Evolutionary conservation across 805 yeast genomes (phyloP), one percentile per base, ranked within the genome.

Genomic region (Candida maris): DNA sequence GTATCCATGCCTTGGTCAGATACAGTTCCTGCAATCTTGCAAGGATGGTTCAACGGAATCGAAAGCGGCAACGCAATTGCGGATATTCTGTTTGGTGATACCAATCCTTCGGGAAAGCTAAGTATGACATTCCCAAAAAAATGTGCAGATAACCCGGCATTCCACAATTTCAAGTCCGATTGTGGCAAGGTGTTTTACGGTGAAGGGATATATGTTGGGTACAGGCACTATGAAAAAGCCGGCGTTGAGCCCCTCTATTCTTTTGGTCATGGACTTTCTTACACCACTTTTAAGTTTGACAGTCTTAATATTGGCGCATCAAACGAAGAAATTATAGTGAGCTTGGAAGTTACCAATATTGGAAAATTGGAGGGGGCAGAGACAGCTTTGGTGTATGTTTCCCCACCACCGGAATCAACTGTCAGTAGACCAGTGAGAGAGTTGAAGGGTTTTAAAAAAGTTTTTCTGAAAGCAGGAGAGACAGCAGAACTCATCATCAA

Each of bases 191-290:
- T 70, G 21, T 46, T 71, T 37, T 79, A 79, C 46, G 82, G 84
- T 42, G 85, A 79, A 54, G 82, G 77, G 50, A 70, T 79, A 30
- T 78, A 65, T 52, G 73, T 78, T 34, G 85, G 84, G 17, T 79
- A 79, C 62, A 63, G 75, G 43, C 75, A 59, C 60, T 79, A 74
- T 54, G 83, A 79, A 47, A 72, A 70, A 54, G 51, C 62, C 27
- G 64, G 69, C 41, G 58, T 54, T 25, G 64, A 64, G 19, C 77
- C 72, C 5, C 61, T 70, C 31, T 78, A 70, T 62, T 78, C 83
- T 31, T 79, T 78, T 53, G 84, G 84, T 5, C 66, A 54, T 46
- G 84, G 84, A 32, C 65, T 77, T 43, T 77, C 83, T 2, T 78
- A 78, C 61, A 71, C 82, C 18, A 44, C 64, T 0, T 79, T 77